Percentiles rank a stretch among this genome's conserved stretches.
Evolutionary conservation across 768 basidiomycete species (phyloP).

Genomic region (Rhodotorula kratochvilovae): DNA sequence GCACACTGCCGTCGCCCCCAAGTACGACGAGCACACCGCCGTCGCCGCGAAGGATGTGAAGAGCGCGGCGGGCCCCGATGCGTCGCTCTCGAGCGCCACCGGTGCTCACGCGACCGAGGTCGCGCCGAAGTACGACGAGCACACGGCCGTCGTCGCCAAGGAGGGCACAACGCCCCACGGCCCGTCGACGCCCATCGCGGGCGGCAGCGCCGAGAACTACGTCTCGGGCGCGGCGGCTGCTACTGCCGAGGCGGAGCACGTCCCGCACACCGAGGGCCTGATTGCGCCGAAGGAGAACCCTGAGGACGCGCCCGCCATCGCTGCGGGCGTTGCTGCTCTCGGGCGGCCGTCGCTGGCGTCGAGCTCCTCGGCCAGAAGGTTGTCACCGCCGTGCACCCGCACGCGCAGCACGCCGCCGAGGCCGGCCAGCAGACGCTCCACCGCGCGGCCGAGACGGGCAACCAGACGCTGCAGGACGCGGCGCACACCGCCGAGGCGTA

Average conservation of each 20-base stretch:
- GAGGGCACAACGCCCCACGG: not conserved
- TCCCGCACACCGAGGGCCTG: slow-evolving; percentile 8
- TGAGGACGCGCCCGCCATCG: slow-evolving; percentile 13
- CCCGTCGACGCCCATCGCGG: not conserved
- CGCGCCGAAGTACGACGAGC: not conserved
- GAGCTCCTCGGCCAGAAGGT: slow-evolving; percentile 24
- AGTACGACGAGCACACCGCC: slow-evolving; percentile 22
- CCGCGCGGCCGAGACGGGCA: slow-evolving; percentile 26
- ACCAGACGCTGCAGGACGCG: slow-evolving; percentile 19
- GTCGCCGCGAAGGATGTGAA: not conserved
- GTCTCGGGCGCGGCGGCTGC: not conserved
- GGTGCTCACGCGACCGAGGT: no score
- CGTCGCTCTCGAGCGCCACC: not conserved
- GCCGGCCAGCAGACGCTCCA: slow-evolving; percentile 30
- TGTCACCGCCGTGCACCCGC: not conserved
- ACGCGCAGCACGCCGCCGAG: slow-evolving; percentile 31
- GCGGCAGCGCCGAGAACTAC: not conserved
- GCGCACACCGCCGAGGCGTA: slow-evolving; percentile 22
- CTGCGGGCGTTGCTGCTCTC: slow-evolving; percentile 28
- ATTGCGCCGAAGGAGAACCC: slow-evolving; percentile 30
- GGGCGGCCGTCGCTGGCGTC: slow-evolving; percentile 35
- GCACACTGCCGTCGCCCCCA: slow-evolving; percentile 17
- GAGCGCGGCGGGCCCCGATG: not conserved
- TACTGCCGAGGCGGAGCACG: not conserved
- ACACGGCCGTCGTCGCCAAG: slow-evolving; percentile 15